These are phyloP conservation scores for Tanacetum coccineum DNA, from an alignment of 129 eudicot genomes.

Conservation along the genomic window DNA sequence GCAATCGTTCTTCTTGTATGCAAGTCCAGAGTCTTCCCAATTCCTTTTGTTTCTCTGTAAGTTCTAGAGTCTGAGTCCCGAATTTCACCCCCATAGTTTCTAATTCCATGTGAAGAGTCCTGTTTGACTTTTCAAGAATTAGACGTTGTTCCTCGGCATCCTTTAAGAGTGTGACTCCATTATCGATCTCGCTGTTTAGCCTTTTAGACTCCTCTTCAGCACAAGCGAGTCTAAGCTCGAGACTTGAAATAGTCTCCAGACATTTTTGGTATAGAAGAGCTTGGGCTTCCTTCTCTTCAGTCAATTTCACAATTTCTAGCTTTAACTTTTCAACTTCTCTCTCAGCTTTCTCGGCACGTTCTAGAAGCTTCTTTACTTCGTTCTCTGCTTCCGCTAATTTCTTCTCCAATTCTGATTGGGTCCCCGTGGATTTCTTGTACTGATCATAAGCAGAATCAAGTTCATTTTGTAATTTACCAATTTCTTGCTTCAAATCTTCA, in stretches of 20 bases:
- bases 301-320: conserved; percentile 41
- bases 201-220: conserved; percentile 59
- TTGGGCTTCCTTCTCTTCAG: conserved; percentile 64
- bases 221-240: conserved; percentile 42
- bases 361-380: neutral
- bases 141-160: conserved; percentile 67
- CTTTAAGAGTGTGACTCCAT: conserved; percentile 51
- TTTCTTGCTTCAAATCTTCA: conserved; percentile 41
- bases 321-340: conserved; percentile 58
- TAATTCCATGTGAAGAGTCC: conserved; percentile 61
- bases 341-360: conserved; percentile 34
- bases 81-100: conserved; percentile 51
- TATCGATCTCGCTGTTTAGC: conserved; percentile 56
- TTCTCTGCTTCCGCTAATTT: conserved; percentile 55
- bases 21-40: conserved; percentile 84
- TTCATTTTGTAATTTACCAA: conserved; percentile 43
- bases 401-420: conserved; percentile 51
- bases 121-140: conserved; percentile 57
- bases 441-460: conserved; percentile 52
- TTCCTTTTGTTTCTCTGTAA: conserved; percentile 84
- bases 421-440: conserved; percentile 46
- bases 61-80: conserved; percentile 62
- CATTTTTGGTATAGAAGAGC: conserved; percentile 51
- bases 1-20: conserved; percentile 83
- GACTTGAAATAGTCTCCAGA: conserved; percentile 56